A percentile compares a stretch with the other conserved stretches of the same genome.
phyloP scores from a whole-genome alignment of 2,329 filamentous ascomycete species.

The Helicocarpus griseus region DNA sequence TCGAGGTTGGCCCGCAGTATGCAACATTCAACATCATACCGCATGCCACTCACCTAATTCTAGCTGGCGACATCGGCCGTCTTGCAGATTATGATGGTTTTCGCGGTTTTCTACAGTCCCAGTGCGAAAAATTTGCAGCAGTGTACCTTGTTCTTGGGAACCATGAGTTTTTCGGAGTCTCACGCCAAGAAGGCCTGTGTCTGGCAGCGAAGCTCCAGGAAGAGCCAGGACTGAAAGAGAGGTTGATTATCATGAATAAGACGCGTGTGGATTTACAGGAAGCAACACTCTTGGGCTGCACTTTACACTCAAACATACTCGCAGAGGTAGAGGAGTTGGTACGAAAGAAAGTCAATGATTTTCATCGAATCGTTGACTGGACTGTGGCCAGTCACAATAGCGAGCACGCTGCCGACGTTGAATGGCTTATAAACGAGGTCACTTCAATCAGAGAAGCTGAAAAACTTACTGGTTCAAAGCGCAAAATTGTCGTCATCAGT shows the following conservation, averaged over 20 bases:
- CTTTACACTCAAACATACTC: constrained; percentile 44
- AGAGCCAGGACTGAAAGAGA: constrained; percentile 12
- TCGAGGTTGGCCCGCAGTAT: constrained; percentile 19
- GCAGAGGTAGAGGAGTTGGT: constrained; percentile 30
- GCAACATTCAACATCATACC: constrained; percentile 14
- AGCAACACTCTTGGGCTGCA: constrained; percentile 45
- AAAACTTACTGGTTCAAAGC: background rate
- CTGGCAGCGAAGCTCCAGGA: constrained; percentile 13
- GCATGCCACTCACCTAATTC: constrained; percentile 21
- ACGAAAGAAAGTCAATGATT: constrained; percentile 41
- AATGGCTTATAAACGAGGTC: constrained; percentile 40
- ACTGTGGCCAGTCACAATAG: constrained; percentile 39
- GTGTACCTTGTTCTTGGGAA: constrained; percentile 28
- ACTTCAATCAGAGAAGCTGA: constrained; percentile 6
- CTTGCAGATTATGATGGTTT: constrained; percentile 17
- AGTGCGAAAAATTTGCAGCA: constrained; percentile 17
- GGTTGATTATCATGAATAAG: constrained; percentile 15
- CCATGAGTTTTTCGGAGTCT: constrained; percentile 30
- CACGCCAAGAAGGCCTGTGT: constrained; percentile 13
- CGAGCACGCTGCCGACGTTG: constrained; percentile 37
- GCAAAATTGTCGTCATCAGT: constrained; percentile 39
- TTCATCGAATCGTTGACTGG: constrained; percentile 43
- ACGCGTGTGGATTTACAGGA: constrained; percentile 14
- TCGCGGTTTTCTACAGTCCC: constrained; percentile 17
- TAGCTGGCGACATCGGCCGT: constrained; percentile 32